Conservation (phyloP, 192 early-diverging fungal genomes). For the Backusella westeae region DNA sequence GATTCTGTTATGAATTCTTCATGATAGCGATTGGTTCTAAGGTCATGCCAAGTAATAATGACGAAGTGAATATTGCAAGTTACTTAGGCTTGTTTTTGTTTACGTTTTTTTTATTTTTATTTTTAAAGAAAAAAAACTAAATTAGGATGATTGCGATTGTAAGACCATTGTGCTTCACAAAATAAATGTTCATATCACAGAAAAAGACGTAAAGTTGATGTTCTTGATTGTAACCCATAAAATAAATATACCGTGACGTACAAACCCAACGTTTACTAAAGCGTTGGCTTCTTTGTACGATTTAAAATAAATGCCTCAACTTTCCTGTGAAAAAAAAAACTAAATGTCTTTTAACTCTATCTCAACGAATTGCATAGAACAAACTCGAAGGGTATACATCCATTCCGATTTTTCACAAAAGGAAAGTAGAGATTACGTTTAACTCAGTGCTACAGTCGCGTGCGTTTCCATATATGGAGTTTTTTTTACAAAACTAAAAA, state of each 20-base stretch:
- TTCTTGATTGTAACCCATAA: background rate
- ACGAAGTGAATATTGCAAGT: background rate
- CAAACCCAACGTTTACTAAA: background rate
- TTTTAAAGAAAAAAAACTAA: background rate
- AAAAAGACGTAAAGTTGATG: background rate
- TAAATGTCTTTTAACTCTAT: background rate
- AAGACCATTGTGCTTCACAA: background rate
- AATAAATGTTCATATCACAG: background rate
- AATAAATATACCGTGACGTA: background rate
- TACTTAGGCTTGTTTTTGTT: background rate
- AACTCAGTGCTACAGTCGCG: background rate
- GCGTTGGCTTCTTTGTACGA: background rate
- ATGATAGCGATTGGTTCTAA: background rate
- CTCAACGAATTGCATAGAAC: background rate
- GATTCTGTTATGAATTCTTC: background rate
- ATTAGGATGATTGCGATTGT: background rate
- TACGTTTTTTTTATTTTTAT: background rate
- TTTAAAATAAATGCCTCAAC: background rate
- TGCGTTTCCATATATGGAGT: background rate
- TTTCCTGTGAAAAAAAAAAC: constrained; percentile 2
- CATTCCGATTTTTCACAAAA: background rate
- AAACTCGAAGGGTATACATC: background rate
- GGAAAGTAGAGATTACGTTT: background rate
- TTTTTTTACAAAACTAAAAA: background rate
- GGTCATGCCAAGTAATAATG: background rate